Evolutionary conservation across 768 basidiomycete genomes (phyloP), one percentile per base, ranked within the genome.

Genomic region (Solioccasus polychromus): DNA sequence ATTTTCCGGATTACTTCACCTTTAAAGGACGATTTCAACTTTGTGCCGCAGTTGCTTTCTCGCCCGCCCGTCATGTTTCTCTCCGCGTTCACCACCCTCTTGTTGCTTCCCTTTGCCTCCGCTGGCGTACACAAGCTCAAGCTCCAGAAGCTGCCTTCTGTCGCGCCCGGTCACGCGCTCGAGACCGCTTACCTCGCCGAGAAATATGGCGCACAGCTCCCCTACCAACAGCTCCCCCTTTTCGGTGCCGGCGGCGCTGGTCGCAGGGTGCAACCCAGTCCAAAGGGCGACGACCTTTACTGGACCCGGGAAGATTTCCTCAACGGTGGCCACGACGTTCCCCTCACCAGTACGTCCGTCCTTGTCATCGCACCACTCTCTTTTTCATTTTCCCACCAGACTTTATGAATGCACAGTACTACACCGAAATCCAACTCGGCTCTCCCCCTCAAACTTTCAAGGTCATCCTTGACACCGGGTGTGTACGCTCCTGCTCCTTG

Each of bases 361-460:
- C 28, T 32, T 32, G 11, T 15, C n/a, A 8, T 12, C 14, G 7
- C 14, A n/a, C n/a, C n/a, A n/a, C n/a, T n/a, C n/a, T 8, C 31
- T 32, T 22, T 40, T 29, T 39, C 39, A 48, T 26, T 5, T 18
- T 26, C 20, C 26, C 43, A 18, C 15, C 45, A 96, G 94, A 97
- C 75, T 98, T 91, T 71, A 83, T 94, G 83, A 98, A 98, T 64
- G 94, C 96, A 28, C 94, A 99, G 67, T 98, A 99, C 70, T 99
- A 79, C 63, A 78, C 92, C 17, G 88, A 92, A 51, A 95, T 98
- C 49, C 62, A 73, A 1, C 64, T 97, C 44, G 95, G 95, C 14
- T 77, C 73, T 1, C 95, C 95, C 18, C 78, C 92, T 28, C 95
- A 98, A 68, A 70, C 60, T 4, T 95, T 94, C 78, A 93, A 95